A percentile compares a stretch with the other conserved stretches of the same genome.
Evolutionary conservation across 192 early-diverging fungal genomes (phyloP).

Genomic region (Coemansia erecta): DNA sequence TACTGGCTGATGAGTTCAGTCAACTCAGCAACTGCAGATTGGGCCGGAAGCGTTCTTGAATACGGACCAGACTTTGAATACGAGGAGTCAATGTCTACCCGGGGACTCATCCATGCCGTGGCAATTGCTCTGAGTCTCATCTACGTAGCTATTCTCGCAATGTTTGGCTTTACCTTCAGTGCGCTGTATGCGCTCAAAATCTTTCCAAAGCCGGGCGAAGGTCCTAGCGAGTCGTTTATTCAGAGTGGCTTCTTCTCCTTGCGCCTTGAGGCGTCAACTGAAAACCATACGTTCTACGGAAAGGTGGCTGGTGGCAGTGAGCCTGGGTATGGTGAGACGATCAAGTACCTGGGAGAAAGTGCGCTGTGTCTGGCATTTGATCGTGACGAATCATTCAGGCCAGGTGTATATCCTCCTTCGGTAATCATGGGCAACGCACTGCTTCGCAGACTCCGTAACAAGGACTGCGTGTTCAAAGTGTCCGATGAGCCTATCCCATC

Average conservation of each 20-base stretch:
- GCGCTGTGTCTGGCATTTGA: conserved; percentile 72
- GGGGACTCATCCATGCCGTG: conserved; percentile 50
- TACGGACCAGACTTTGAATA: conserved; percentile 64
- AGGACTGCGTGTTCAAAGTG: conserved; percentile 59
- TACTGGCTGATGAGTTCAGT: conserved; percentile 49
- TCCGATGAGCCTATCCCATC: conserved; percentile 6
- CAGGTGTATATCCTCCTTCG: conserved; percentile 77
- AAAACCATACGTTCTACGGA: conserved; percentile 31
- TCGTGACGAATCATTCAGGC: conserved; percentile 52
- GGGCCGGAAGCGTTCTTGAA: conserved; percentile 26
- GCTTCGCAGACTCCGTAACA: conserved; percentile 61
- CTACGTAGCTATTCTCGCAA: conserved; percentile 25
- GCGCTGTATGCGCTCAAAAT: conserved; percentile 50
- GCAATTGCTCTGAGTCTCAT: conserved; percentile 44
- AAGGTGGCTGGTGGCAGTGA: conserved; percentile 59
- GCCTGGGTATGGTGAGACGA: conserved; percentile 82
- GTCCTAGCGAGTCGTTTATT: conserved; percentile 64
- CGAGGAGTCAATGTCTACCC: conserved; percentile 59
- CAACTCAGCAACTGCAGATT: conserved; percentile 24
- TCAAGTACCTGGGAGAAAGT: conserved; percentile 73
- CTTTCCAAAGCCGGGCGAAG: conserved; percentile 67
- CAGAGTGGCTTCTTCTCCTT: conserved; percentile 50
- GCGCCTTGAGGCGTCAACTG: conserved; percentile 32
- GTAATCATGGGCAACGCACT: conserved; percentile 75
- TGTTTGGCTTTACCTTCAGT: conserved; percentile 51